Evolutionary conservation across 768 basidiomycete species (phyloP).

Genomic region (Fomitopsis pulvina): DNA sequence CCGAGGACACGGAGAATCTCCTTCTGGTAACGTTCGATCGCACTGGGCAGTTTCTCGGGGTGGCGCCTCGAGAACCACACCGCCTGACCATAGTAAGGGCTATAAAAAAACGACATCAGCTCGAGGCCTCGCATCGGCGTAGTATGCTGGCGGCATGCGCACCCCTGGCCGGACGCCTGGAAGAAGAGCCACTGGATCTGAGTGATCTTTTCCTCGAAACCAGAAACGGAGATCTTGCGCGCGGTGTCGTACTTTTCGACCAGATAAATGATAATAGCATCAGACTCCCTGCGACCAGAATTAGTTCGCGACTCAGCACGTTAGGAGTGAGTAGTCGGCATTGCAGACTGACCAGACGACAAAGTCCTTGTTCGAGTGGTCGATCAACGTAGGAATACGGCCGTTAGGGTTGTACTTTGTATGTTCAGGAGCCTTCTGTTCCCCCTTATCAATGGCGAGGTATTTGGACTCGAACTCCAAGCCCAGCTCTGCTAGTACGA

Average conservation of each 20-base stretch:
- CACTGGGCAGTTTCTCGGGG: conserved; percentile 22
- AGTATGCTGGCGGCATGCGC: background rate
- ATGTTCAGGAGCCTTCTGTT: conserved; percentile 20
- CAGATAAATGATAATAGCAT: conserved; percentile 38
- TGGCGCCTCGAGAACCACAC: conserved; percentile 20
- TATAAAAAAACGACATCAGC: background rate
- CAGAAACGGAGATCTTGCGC: conserved; percentile 22
- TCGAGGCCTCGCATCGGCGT: background rate
- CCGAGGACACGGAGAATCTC: conserved; percentile 20
- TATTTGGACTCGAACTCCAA: conserved; percentile 22
- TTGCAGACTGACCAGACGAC: conserved; percentile 16
- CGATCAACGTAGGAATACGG: conserved; percentile 30
- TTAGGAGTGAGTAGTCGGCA: background rate
- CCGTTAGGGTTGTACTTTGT: conserved; percentile 27
- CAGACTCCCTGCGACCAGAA: conserved; percentile 21
- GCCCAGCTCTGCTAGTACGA: conserved; percentile 21
- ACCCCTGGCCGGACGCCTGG: conserved; percentile 25
- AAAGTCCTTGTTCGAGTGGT: conserved; percentile 27
- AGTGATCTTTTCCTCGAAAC: conserved; percentile 9
- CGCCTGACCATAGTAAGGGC: conserved; percentile 22
- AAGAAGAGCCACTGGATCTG: conserved; percentile 40
- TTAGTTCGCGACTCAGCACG: background rate
- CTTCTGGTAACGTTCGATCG: conserved; percentile 23
- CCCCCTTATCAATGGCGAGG: conserved; percentile 20
- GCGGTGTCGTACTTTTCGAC: conserved; percentile 38